These are phyloP conservation scores for Candida dajiaensis DNA, from an alignment of 805 yeast genomes.

Conservation along the genomic window DNA sequence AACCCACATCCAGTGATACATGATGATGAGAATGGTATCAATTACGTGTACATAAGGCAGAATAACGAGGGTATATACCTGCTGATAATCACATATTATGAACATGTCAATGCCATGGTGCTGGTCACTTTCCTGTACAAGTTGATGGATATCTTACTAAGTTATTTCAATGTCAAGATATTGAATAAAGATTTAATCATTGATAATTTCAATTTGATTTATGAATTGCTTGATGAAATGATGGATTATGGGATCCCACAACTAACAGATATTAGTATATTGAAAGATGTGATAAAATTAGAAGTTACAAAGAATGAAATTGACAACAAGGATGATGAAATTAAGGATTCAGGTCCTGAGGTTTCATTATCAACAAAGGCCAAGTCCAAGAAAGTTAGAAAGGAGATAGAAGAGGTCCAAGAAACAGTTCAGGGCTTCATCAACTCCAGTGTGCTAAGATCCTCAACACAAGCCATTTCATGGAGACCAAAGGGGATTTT, in stretches of 20 bases:
- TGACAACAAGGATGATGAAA: slow-evolving; percentile 1
- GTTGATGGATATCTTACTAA: slow-evolving; percentile 37
- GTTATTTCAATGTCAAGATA: slow-evolving; percentile 33
- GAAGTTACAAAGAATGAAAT: slow-evolving; percentile 30
- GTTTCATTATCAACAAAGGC: not conserved
- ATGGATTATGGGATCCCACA: slow-evolving; percentile 88
- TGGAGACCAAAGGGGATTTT: slow-evolving; percentile 93
- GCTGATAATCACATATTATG: slow-evolving; percentile 19
- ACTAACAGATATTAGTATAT: slow-evolving; percentile 69
- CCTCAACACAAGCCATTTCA: slow-evolving; percentile 71
- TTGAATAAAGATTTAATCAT: slow-evolving; percentile 54
- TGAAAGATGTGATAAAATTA: slow-evolving; percentile 71
- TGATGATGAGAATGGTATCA: slow-evolving; percentile 36
- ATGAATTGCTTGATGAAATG: slow-evolving; percentile 84
- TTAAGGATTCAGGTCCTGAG: slow-evolving; percentile 6
- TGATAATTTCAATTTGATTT: slow-evolving; percentile 69
- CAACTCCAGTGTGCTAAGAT: slow-evolving; percentile 68
- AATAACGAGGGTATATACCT: slow-evolving; percentile 34
- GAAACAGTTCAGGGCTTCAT: slow-evolving; percentile 28
- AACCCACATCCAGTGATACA: slow-evolving; percentile 37
- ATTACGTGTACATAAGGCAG: slow-evolving; percentile 48
- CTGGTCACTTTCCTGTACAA: slow-evolving; percentile 49
- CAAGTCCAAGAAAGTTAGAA: not conserved
- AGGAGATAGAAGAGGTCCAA: not conserved
- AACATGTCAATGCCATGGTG: slow-evolving; percentile 47